phyloP scores from a whole-genome alignment of 192 early-diverging fungal genomes.

The Backusella tuberculispora region DNA sequence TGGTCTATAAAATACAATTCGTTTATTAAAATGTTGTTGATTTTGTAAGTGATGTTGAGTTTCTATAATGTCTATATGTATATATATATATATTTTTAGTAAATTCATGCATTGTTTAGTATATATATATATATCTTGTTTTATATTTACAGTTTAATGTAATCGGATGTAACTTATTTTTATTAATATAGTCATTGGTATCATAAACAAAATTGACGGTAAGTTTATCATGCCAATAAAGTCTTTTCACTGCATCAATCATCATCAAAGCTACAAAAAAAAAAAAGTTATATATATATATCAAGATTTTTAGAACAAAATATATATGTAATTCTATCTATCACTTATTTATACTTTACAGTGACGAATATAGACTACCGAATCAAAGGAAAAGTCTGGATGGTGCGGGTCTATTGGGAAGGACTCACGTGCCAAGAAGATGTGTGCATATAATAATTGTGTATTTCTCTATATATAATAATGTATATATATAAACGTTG shows the following conservation, averaged over 20 bases:
- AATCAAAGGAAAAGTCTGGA: constrained; percentile 41
- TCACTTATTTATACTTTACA: constrained; percentile 40
- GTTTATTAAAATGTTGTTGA: constrained; percentile 22
- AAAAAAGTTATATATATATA: neutral
- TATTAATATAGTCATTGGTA: constrained; percentile 48
- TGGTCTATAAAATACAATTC: constrained; percentile 64
- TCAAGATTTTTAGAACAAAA: neutral
- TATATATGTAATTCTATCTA: neutral
- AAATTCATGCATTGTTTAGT: neutral
- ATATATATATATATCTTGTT: neutral
- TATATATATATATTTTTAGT: neutral
- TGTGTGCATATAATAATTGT: constrained; percentile 59
- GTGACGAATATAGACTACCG: constrained; percentile 54
- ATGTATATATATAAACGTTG: neutral
- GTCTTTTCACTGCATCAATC: neutral
- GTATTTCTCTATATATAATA: constrained; percentile 43
- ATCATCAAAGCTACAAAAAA: neutral
- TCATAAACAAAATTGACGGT: constrained; percentile 65
- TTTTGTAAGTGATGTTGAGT: constrained; percentile 1
- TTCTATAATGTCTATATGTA: constrained; percentile 5
- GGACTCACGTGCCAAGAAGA: constrained; percentile 53
- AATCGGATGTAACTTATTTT: constrained; percentile 51
- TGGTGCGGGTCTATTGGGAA: constrained; percentile 46
- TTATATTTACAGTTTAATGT: constrained; percentile 51
- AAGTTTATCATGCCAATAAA: constrained; percentile 79